These are phyloP conservation scores for Pythium phragmitis DNA, from an alignment of 352 stramenopile species.

Conservation along the genomic window DNA sequence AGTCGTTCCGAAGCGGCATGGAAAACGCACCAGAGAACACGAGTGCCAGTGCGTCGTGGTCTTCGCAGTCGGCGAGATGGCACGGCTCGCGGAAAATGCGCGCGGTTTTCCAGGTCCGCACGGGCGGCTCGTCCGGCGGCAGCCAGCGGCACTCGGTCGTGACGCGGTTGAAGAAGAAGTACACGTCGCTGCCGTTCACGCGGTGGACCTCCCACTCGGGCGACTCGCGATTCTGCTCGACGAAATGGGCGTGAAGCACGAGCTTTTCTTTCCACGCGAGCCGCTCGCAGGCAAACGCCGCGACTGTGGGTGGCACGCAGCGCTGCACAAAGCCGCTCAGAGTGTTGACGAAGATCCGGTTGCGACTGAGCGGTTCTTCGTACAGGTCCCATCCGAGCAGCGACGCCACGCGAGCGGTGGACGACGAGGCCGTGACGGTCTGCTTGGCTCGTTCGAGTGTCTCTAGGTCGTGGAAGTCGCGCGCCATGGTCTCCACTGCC, in stretches of 20 bases:
- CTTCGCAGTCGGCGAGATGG: slow-evolving; percentile 47
- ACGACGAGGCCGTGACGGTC: slow-evolving; percentile 27
- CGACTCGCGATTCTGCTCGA: slow-evolving; percentile 45
- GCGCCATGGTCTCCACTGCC: slow-evolving; percentile 39
- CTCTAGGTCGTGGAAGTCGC: slow-evolving; percentile 58
- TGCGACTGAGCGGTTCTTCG: slow-evolving; percentile 52
- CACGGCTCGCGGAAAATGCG: slow-evolving; percentile 50
- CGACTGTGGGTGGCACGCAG: slow-evolving; percentile 48
- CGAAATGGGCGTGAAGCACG: slow-evolving; percentile 38
- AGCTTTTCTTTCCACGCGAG: slow-evolving; percentile 76
- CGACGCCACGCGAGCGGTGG: neutral
- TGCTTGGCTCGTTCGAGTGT: slow-evolving; percentile 39
- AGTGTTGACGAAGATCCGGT: slow-evolving; percentile 63
- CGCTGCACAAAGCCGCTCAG: slow-evolving; percentile 63
- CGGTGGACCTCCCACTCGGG: slow-evolving; percentile 66
- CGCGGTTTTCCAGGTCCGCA: slow-evolving; percentile 50
- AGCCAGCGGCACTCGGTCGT: slow-evolving; percentile 59
- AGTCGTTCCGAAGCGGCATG: slow-evolving; percentile 39
- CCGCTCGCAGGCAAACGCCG: slow-evolving; percentile 29
- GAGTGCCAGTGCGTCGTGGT: slow-evolving; percentile 42
- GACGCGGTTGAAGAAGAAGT: slow-evolving; percentile 75
- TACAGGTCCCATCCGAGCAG: slow-evolving; percentile 46
- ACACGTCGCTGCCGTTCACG: slow-evolving; percentile 51
- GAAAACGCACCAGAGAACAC: slow-evolving; percentile 43
- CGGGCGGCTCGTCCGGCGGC: slow-evolving; percentile 33